Percentiles rank a stretch among this genome's conserved stretches.
phyloP scores from a whole-genome alignment of 2,329 filamentous ascomycete genomes.

The Huntiella savannae region DNA sequence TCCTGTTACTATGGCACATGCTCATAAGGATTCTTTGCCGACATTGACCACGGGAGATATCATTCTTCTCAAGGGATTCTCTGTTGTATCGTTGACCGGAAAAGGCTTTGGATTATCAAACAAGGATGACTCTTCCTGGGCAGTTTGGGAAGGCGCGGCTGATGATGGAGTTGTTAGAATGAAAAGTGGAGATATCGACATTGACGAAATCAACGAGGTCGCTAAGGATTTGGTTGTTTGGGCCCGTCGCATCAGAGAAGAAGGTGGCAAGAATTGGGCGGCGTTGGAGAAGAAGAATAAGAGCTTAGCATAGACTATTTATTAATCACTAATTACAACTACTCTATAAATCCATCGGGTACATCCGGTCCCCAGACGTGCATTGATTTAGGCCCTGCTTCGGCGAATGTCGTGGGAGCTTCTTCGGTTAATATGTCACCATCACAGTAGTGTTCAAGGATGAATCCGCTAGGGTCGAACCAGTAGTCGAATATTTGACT shows the following conservation, averaged over 20 bases:
- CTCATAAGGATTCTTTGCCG: conserved; percentile 37
- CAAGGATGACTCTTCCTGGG: conserved; percentile 40
- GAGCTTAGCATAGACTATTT: background rate
- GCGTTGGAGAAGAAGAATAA: conserved; percentile 10
- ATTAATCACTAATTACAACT: too few relatives aligned
- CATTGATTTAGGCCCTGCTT: conserved; percentile 23
- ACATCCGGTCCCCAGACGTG: conserved; percentile 24
- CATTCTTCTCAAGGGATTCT: conserved; percentile 37
- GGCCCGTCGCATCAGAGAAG: background rate
- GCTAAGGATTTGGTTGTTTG: conserved; percentile 3
- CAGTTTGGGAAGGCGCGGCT: conserved; percentile 30
- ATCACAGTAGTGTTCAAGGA: conserved; percentile 53
- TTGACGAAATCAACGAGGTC: conserved; percentile 26
- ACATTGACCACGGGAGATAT: conserved; percentile 36
- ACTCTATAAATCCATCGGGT: background rate
- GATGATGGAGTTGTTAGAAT: conserved; percentile 27
- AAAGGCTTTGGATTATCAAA: conserved; percentile 36
- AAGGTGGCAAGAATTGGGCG: conserved; percentile 6
- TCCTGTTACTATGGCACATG: conserved; percentile 38
- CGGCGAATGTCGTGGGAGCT: conserved; percentile 25
- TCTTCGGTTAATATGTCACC: conserved; percentile 43
- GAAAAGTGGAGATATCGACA: conserved; percentile 40
- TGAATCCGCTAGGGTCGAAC: conserved; percentile 39
- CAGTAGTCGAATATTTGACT: conserved; percentile 42
- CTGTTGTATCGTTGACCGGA: conserved; percentile 31